Evolutionary conservation across 352 stramenopile genomes (phyloP), one percentile per base, ranked within the genome.

Genomic region (Globisporangium mamillatum): DNA sequence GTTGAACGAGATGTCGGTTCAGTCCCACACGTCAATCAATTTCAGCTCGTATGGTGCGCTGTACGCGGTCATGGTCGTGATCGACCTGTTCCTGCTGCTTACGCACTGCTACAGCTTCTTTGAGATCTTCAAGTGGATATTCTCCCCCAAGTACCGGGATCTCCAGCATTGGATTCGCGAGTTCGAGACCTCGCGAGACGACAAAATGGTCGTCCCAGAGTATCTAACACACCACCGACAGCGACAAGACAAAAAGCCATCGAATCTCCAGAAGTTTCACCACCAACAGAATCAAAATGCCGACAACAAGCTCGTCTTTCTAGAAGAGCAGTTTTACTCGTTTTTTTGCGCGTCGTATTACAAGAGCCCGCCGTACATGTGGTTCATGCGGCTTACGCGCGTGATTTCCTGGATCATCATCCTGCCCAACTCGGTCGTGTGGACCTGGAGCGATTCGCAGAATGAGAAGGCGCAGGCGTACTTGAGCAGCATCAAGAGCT

Each of bases 351-450:
- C 66, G 2, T 79, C 73, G 48, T 72, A 74, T 48, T 79, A 76
- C 64, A 67, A 59, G 16, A 56, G n/a, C 34, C 46, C 63, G 60
- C 55, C 34, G 50, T 72, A 61, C n/a, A 61, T 68, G 10, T 75
- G 70, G 70, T 24, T 75, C 50, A 72, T 70, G 53, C 32, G 70
- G 29, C 16, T 74, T 12, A 72, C 71, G 4, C 71, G 72, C 16
- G 38, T 81, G 38, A 58, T 90, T 24, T 87, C 78, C 36, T 90
- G 82, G 82, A 32, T 88, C 18, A 67, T 91, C 59, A 66, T 89
- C n/a, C 63, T 88, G 14, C 80, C 78, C 18, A 85, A 80, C 69
- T 74, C 82, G 41, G 70, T 81, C 50, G 75, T 86, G 36, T 87
- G 77, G 67, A 74, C 70, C 8, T 81, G 80, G 63, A 77, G 70